Evolutionary conservation across 768 basidiomycete genomes (phyloP).

Genomic region (Boletus eberwhitei): DNA sequence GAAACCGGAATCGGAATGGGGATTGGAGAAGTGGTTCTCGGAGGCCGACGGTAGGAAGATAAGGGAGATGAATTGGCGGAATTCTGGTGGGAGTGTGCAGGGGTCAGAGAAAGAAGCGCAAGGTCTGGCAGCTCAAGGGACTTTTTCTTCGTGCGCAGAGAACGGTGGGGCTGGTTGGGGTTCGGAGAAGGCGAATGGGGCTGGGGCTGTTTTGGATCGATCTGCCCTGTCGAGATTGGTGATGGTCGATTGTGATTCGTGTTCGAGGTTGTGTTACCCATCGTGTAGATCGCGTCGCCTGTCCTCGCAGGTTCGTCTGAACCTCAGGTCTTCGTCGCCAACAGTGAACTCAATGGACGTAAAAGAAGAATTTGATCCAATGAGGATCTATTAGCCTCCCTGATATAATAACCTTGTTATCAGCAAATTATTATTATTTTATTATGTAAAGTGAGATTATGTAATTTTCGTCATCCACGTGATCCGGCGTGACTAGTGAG

Average conservation of each 20-base stretch:
- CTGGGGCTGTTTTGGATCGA: conserved; percentile 23
- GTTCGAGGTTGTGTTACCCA: conserved; percentile 34
- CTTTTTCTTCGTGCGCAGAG: conserved; percentile 64
- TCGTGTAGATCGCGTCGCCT: conserved; percentile 24
- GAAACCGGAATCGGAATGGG: conserved; percentile 43
- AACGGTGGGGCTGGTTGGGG: conserved; percentile 49
- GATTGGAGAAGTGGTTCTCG: conserved; percentile 45
- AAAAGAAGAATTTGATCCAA: conserved; percentile 29
- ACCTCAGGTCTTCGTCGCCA: conserved; percentile 17
- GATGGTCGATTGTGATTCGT: conserved; percentile 29
- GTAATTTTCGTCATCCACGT: conserved; percentile 2
- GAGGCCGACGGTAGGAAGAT: conserved; percentile 38
- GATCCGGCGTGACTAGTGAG: not conserved
- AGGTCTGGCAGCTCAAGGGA: conserved; percentile 78
- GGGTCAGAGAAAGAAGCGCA: conserved; percentile 46
- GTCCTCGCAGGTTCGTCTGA: conserved; percentile 13
- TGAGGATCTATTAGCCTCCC: conserved; percentile 21
- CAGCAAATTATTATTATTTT: conserved; percentile 8
- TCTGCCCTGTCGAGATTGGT: conserved; percentile 21
- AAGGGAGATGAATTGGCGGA: conserved; percentile 41
- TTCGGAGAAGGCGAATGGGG: conserved; percentile 40
- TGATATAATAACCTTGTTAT: conserved; percentile 22
- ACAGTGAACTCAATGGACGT: conserved; percentile 31
- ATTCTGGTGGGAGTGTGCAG: conserved; percentile 34
- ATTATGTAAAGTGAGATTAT: conserved; percentile 12